Conservation (phyloP, 2,329 filamentous ascomycete genomes). For the Coniochaeta prunicola region DNA sequence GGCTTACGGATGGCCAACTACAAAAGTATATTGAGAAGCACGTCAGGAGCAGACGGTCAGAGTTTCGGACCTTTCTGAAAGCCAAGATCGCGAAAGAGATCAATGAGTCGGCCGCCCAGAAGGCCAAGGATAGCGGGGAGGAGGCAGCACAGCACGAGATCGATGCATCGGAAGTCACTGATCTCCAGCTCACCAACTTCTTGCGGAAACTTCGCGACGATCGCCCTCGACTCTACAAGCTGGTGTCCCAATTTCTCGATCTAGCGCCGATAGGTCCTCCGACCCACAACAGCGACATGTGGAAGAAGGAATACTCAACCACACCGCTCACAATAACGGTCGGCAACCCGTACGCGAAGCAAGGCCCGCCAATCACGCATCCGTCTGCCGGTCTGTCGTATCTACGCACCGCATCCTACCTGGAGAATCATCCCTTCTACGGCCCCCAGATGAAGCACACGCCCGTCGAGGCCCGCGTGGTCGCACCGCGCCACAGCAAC, state of each 20-base stretch:
- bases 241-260: constrained; percentile 55
- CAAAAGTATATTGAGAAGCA: constrained; percentile 44
- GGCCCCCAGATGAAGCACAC: constrained; percentile 46
- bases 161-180: constrained; percentile 33
- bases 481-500: constrained; percentile 31
- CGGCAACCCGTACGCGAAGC: constrained; percentile 38
- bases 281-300: background rate
- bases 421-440: constrained; percentile 55
- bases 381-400: constrained; percentile 58
- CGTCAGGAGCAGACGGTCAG: constrained; percentile 43
- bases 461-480: constrained; percentile 42
- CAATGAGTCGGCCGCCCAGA: constrained; percentile 26
- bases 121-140: constrained; percentile 31
- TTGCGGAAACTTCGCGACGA: constrained; percentile 46
- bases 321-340: constrained; percentile 13
- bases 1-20: constrained; percentile 55
- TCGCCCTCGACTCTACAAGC: constrained; percentile 39
- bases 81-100: constrained; percentile 38
- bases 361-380: constrained; percentile 53
- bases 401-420: constrained; percentile 45
- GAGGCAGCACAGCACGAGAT: constrained; percentile 19
- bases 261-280: constrained; percentile 43
- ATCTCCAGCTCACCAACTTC: constrained; percentile 43
- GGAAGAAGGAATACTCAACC: constrained; percentile 6
- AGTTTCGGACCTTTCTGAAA: constrained; percentile 49